Evolutionary conservation across 2,329 filamentous ascomycete genomes (phyloP).

Genomic region (Cladosporium oxysporum): DNA sequence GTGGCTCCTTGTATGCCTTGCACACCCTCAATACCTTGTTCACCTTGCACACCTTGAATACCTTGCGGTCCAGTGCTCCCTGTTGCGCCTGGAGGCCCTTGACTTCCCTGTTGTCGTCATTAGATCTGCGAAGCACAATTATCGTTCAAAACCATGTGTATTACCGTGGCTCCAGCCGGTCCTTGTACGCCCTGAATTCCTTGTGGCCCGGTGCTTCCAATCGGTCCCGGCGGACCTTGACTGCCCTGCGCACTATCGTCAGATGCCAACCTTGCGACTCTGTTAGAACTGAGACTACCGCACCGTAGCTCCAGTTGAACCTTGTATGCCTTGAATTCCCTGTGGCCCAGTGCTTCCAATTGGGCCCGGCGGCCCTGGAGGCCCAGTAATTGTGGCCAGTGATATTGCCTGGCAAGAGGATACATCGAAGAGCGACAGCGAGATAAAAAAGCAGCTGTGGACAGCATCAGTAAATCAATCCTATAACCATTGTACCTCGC

Average conservation of each 20-base stretch:
- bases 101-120: neutral
- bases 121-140: neutral
- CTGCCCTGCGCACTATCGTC: conserved; percentile 1
- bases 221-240: conserved; percentile 15
- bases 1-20: neutral
- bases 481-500: neutral
- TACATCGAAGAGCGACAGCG: conserved; percentile 31
- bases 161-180: neutral
- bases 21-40: neutral
- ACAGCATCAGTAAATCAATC: neutral
- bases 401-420: conserved; percentile 29
- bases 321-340: conserved; percentile 14
- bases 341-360: conserved; percentile 13
- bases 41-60: conserved; percentile 8
- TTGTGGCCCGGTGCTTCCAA: conserved; percentile 17
- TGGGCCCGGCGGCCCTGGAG: neutral
- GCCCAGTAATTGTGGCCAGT: conserved; percentile 17
- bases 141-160: neutral
- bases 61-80: conserved; percentile 20
- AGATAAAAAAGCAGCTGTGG: conserved; percentile 28
- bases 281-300: neutral
- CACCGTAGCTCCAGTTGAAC: neutral
- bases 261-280: neutral
- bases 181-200: conserved; percentile 15
- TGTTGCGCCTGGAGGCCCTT: conserved; percentile 15